phyloP scores from a whole-genome alignment of 176 grass and related monocot species.

The Dendrocalamus sinicus region DNA sequence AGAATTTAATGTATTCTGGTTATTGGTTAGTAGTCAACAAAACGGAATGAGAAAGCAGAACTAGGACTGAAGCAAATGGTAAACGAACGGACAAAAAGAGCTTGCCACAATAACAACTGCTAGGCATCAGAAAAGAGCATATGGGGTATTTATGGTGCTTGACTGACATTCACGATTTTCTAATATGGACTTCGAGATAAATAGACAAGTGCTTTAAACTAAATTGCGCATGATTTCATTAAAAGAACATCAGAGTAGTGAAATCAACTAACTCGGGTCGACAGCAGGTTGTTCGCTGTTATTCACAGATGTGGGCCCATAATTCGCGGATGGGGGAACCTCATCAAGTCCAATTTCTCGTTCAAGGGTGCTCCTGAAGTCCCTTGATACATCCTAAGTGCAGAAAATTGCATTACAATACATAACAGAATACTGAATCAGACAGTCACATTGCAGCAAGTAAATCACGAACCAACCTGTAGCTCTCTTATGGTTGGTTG shows the following conservation, averaged over 20 bases:
- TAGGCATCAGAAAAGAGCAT: not conserved
- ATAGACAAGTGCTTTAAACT: constrained; percentile 1
- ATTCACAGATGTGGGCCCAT: constrained; percentile 52
- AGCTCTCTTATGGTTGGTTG: constrained; percentile 95
- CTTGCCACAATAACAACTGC: not conserved
- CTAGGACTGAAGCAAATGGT: not conserved
- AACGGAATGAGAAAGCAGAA: not conserved
- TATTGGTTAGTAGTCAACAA: not conserved
- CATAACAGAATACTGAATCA: not conserved
- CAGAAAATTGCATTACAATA: constrained; percentile 34
- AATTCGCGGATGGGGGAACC: constrained; percentile 56
- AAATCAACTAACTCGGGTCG: constrained; percentile 64
- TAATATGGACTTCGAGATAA: not conserved
- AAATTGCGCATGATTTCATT: not conserved
- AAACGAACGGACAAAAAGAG: not conserved
- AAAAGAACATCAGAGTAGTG: constrained; percentile 20
- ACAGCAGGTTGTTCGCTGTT: constrained; percentile 54
- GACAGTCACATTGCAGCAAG: constrained; percentile 1
- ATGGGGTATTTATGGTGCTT: not conserved
- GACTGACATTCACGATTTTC: constrained; percentile 20
- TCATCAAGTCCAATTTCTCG: constrained; percentile 95
- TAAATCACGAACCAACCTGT: constrained; percentile 65
- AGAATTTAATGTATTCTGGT: not conserved
- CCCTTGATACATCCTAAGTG: constrained; percentile 87
- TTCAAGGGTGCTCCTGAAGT: constrained; percentile 95